Percentiles rank a stretch among this genome's conserved stretches.
These are phyloP conservation scores for Spathaspora sp. DNA, from an alignment of 1,139 yeast genomes.

Conservation along the genomic window DNA sequence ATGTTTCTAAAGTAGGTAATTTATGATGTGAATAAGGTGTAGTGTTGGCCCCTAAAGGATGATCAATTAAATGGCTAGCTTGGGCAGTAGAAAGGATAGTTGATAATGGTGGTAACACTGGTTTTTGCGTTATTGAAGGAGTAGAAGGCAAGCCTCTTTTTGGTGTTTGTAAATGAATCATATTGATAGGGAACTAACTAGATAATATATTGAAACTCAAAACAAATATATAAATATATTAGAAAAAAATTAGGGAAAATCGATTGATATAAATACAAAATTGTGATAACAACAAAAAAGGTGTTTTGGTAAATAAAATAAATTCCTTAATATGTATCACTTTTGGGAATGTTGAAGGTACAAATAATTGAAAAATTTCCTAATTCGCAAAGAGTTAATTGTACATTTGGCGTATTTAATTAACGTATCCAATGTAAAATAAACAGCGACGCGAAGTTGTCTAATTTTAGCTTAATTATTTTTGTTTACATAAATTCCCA, in stretches of 20 bases:
- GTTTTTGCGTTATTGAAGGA: conserved; percentile 5
- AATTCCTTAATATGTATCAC: not conserved
- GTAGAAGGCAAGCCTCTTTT: conserved; percentile 34
- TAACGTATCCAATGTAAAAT: not conserved
- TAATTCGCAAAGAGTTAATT: not conserved
- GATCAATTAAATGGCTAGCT: conserved; percentile 17
- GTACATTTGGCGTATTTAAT: conserved; percentile 2
- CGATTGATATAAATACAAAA: not conserved
- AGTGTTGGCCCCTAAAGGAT: conserved; percentile 38
- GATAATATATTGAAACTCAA: no score
- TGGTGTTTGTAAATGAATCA: conserved; percentile 29
- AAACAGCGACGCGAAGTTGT: not conserved
- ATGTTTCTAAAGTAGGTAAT: conserved; percentile 28
- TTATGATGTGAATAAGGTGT: conserved; percentile 15
- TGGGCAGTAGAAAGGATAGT: conserved; percentile 29
- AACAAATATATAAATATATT: not conserved
- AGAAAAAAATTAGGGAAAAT: not conserved
- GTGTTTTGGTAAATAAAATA: not conserved
- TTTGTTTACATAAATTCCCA: not conserved
- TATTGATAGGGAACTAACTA: conserved; percentile 13
- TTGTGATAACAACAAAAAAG: not conserved
- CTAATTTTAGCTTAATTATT: not conserved
- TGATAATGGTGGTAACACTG: conserved; percentile 45
- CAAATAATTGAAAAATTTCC: not conserved
- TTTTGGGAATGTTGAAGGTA: not conserved